These are phyloP conservation scores for Porogramme epimiltina DNA, from an alignment of 1,284 basidiomycete species.

Conservation along the genomic window DNA sequence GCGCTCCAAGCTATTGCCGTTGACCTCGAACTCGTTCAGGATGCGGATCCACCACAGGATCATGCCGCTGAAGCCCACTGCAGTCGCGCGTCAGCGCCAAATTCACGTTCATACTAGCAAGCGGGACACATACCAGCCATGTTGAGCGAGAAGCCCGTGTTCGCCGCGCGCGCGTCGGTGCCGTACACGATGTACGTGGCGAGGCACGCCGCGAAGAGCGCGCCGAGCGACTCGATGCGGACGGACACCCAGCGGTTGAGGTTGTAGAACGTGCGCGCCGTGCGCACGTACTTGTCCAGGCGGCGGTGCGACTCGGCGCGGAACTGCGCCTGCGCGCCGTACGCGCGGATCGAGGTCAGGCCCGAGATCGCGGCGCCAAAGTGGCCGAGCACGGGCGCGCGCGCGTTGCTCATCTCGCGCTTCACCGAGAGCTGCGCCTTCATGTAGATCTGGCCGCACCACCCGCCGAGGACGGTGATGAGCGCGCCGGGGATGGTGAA, in stretches of 20 bases:
- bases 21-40: constrained; percentile 63
- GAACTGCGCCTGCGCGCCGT: constrained; percentile 51
- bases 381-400: constrained; percentile 67
- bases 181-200: constrained; percentile 57
- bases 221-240: constrained; percentile 49
- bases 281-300: constrained; percentile 49
- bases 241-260: constrained; percentile 42
- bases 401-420: constrained; percentile 70
- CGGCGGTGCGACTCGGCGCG: constrained; percentile 42
- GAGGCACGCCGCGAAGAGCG: constrained; percentile 52
- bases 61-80: constrained; percentile 56
- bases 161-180: constrained; percentile 40
- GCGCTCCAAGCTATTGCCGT: constrained; percentile 41
- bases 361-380: constrained; percentile 71
- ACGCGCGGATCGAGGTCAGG: constrained; percentile 64
- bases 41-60: constrained; percentile 58
- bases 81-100: not conserved
- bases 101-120: not conserved
- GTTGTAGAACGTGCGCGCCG: constrained; percentile 53
- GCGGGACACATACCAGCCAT: constrained; percentile 42
- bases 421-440: constrained; percentile 77
- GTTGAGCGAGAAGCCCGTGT: constrained; percentile 52
- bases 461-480: constrained; percentile 47
- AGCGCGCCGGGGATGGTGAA: constrained; percentile 41
- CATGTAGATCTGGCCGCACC: constrained; percentile 58